These are phyloP conservation scores for Lachancea lanzarotensis DNA, from an alignment of 805 yeast species.

Conservation along the genomic window DNA sequence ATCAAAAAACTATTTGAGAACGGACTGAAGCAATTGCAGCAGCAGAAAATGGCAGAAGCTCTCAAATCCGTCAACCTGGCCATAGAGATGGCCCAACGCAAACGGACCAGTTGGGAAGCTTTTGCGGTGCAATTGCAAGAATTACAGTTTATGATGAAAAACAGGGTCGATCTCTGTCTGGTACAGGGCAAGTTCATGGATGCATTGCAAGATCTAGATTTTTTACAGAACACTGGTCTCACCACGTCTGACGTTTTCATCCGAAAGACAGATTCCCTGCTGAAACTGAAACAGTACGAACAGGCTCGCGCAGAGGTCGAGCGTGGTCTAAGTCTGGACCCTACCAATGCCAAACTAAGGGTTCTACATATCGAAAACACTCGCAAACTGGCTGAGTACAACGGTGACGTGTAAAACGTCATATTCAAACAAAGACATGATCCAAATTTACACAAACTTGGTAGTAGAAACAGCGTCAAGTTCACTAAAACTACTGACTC, in stretches of 20 bases:
- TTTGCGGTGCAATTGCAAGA: conserved; percentile 70
- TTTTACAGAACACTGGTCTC: conserved; percentile 53
- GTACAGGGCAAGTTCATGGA: conserved; percentile 47
- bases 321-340: conserved; percentile 62
- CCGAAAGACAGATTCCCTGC: conserved; percentile 60
- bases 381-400: conserved; percentile 25
- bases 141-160: conserved; percentile 55
- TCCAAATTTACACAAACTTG: no score
- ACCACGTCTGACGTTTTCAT: conserved; percentile 62
- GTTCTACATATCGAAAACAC: conserved; percentile 23
- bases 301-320: conserved; percentile 63
- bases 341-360: conserved; percentile 38
- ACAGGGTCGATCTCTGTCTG: conserved; percentile 64
- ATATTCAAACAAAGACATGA: no score
- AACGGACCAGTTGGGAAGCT: conserved; percentile 67
- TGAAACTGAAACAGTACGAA: conserved; percentile 54
- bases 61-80: conserved; percentile 59
- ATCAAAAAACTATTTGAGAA: conserved; percentile 59
- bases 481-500: no score
- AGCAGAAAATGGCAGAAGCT: conserved; percentile 52
- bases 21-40: conserved; percentile 50
- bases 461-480: no score
- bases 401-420: conserved; percentile 21
- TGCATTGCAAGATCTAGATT: conserved; percentile 65
- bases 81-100: conserved; percentile 52